Base-by-base conservation (phyloP, 2,329 filamentous ascomycete genomes). In the Exophiala alcalophila region DNA sequence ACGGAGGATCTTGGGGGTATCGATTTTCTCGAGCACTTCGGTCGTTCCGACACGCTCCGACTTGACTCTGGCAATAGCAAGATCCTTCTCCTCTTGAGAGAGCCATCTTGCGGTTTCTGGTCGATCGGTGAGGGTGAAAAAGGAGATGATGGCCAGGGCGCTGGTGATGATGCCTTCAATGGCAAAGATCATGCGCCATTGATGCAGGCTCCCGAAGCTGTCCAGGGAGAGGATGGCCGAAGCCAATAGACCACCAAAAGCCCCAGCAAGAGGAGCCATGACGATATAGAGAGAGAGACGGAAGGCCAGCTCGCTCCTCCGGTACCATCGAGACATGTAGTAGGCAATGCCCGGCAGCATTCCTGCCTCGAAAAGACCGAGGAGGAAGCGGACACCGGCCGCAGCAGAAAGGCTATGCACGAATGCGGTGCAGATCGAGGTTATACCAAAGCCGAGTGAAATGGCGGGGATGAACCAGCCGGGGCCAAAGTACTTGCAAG, bases 291-390 rank as follows among this genome's bases (percentile, higher is more conserved):
- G 65, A 0, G 79, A 76, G 1, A 86, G 66, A 0, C 83, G 73
- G 60, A 85, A 85, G 0, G 78, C 74, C 4, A 87, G 66, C 61
- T 88, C 83, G 35, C 73, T 74, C 21, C 80, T 70, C n/a, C 81
- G 70, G 53, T 86, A 87, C 83, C 41, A 50, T 30, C 49, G 32
- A 6, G 47, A 53, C 30, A 57, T 37, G 55, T 86, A 87, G 62
- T 86, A 88, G 0, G 82, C 81, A 27, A 86, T 84, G 0, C 84
- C 83, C 0, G 84, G 84, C 40, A 87, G 62, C 76, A 88, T 80
- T 5, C 83, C 84, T 0, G 84, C 80, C 62, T 89, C 84, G 34
- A 54, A 56, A 8, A 56, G 18, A 7, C 80, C 80, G 0, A 86
- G 71, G 0, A 86, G 51, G 53, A 87, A 86, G 4, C 84, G 77